Conservation (phyloP, 2,329 filamentous ascomycete genomes). For the Hirsutella minnesotensis region DNA sequence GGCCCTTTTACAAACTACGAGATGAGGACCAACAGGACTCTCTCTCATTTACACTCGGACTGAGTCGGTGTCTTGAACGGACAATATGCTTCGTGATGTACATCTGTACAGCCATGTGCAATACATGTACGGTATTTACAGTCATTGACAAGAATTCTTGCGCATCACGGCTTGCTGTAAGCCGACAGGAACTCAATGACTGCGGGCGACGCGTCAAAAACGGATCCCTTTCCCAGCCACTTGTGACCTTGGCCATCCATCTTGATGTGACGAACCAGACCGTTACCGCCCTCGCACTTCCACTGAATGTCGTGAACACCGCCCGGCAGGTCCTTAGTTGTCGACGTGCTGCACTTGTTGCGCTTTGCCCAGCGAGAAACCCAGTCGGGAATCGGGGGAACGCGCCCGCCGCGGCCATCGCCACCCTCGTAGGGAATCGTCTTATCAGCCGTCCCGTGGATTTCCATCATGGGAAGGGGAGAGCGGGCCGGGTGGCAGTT, state of each 20-base stretch:
- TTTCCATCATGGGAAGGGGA: conserved; percentile 33
- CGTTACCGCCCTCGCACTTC: conserved; percentile 6
- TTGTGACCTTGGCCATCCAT: conserved; percentile 7
- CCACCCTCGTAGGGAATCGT: conserved; percentile 33
- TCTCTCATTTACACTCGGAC: no score
- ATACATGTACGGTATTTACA: not conserved
- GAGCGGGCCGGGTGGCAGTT: conserved; percentile 24
- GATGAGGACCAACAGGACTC: no score
- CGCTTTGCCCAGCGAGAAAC: conserved; percentile 24
- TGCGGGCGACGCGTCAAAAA: conserved; percentile 2
- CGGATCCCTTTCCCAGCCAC: conserved; percentile 6
- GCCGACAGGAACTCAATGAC: conserved; percentile 6
- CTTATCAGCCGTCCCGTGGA: conserved; percentile 36
- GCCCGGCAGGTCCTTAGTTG: conserved; percentile 1
- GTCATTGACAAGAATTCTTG: no score
- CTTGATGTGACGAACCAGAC: conserved; percentile 9
- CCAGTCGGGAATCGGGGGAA: conserved; percentile 31
- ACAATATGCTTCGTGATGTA: no score
- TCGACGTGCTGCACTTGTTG: conserved; percentile 6
- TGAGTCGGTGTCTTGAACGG: no score
- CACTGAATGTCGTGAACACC: conserved; percentile 8
- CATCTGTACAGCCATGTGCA: no score
- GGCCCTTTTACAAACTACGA: no score
- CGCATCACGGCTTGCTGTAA: conserved; percentile 1
- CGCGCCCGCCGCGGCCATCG: conserved; percentile 23